Conservation (phyloP, 208 protist species). For the Leishmania braziliensis region DNA sequence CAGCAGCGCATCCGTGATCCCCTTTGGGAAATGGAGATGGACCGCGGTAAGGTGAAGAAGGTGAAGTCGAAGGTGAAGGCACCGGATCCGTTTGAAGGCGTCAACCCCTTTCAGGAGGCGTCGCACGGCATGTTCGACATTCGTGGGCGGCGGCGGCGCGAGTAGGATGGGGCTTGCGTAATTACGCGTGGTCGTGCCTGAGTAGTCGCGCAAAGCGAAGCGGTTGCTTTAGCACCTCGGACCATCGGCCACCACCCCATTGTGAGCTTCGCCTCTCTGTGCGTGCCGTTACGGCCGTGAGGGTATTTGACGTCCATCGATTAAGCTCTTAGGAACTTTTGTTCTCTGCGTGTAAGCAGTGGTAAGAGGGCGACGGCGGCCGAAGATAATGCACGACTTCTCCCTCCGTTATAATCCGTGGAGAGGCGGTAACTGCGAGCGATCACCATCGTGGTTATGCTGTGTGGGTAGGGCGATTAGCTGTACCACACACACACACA, state of each 20-base stretch:
- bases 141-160: conserved; percentile 35
- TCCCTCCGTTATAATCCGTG: not conserved
- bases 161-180: not conserved
- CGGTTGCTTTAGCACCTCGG: too few relatives aligned
- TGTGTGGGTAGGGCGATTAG: not conserved
- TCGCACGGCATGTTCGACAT: conserved; percentile 44
- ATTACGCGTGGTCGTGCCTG: too few relatives aligned
- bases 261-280: not conserved
- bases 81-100: conserved; percentile 20
- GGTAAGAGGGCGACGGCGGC: not conserved
- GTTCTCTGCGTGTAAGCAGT: not conserved
- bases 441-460: not conserved
- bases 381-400: not conserved
- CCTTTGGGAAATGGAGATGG: conserved; percentile 88
- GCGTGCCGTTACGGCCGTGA: not conserved
- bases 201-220: too few relatives aligned
- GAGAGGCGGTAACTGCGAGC: not conserved
- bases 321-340: not conserved
- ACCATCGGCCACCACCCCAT: not conserved
- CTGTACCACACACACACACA: not conserved
- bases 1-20: conserved; percentile 76
- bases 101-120: conserved; percentile 59
- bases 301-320: not conserved
- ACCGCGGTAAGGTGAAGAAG: conserved; percentile 85
- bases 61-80: conserved; percentile 53